A percentile compares a stretch with the other conserved stretches of the same genome.
Evolutionary conservation across 2,329 filamentous ascomycete species (phyloP).

Genomic region (Atkinsonella hypoxylon): DNA sequence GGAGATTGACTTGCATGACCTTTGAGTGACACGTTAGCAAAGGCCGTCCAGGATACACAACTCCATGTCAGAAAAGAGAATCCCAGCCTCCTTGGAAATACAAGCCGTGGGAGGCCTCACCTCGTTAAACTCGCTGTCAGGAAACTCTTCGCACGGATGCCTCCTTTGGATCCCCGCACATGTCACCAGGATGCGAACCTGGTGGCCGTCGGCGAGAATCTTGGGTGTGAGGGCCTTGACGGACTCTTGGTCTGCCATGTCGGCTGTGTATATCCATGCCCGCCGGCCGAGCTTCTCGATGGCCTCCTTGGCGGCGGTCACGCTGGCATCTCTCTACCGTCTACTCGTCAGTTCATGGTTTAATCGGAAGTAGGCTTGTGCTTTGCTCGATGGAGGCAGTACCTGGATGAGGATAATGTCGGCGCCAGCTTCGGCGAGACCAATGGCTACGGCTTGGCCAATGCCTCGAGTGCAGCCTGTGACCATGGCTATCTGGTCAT

Average conservation of each 20-base stretch:
- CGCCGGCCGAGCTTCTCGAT: conserved; percentile 56
- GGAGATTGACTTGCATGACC: conserved; percentile 81
- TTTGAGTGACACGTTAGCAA: conserved; percentile 11
- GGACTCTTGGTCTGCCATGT: conserved; percentile 49
- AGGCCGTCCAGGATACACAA: too few species aligned
- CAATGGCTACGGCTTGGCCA: conserved; percentile 43
- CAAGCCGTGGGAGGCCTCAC: conserved; percentile 19
- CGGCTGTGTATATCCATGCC: conserved; percentile 55
- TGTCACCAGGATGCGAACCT: conserved; percentile 71
- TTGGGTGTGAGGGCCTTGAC: conserved; percentile 49
- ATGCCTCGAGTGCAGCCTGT: conserved; percentile 48
- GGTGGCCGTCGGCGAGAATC: conserved; percentile 48
- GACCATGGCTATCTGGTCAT: conserved; percentile 43
- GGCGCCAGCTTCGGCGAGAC: conserved; percentile 45
- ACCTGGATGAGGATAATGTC: conserved; percentile 45
- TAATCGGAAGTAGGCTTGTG: not conserved
- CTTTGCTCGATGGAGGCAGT: conserved; percentile 2
- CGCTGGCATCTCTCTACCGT: conserved; percentile 29
- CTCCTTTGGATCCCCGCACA: conserved; percentile 78
- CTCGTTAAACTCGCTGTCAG: conserved; percentile 64
- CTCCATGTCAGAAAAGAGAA: too few species aligned
- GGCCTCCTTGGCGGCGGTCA: conserved; percentile 42
- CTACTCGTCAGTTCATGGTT: not conserved
- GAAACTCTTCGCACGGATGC: conserved; percentile 65
- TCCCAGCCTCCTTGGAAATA: too few species aligned